Conservation (phyloP, 257 asterid species). For the Verbena officinalis region DNA sequence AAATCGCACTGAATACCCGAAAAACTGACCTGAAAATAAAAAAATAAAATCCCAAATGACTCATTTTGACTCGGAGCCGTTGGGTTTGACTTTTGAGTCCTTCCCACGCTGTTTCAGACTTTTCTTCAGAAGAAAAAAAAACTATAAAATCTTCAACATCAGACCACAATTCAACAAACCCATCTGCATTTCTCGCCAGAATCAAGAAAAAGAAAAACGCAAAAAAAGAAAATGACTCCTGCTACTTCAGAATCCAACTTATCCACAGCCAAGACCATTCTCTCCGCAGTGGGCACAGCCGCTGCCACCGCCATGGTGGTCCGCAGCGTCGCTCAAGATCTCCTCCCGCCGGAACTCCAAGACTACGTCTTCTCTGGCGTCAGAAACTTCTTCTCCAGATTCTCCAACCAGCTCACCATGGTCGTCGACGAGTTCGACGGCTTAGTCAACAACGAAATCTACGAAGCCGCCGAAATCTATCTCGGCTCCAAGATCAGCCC, state of each 20-base stretch:
- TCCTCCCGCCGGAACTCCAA: constrained; percentile 47
- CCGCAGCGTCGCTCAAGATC: constrained; percentile 46
- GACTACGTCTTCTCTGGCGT: constrained; percentile 49
- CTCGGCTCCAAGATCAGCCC: constrained; percentile 55
- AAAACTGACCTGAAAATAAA: no score
- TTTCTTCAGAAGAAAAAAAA: no score
- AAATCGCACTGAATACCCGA: no score
- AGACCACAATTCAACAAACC: not conserved
- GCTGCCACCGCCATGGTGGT: constrained; percentile 60
- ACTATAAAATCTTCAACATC: not conserved
- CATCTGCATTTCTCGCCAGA: constrained; percentile 1
- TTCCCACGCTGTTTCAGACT: no score
- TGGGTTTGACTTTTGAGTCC: no score
- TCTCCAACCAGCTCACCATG: constrained; percentile 52
- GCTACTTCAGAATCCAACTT: constrained; percentile 40
- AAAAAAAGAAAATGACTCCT: constrained; percentile 6
- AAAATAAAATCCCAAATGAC: no score
- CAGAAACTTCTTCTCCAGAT: constrained; percentile 36
- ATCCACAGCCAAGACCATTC: constrained; percentile 47
- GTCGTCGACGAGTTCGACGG: constrained; percentile 68
- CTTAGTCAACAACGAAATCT: constrained; percentile 48
- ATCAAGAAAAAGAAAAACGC: not conserved
- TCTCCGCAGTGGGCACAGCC: constrained; percentile 52
- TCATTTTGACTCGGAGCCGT: no score
- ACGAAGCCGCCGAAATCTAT: constrained; percentile 57